These are phyloP conservation scores for Hondaea fermentalgiana DNA, from an alignment of 108 stramenopile species.

Conservation along the genomic window DNA sequence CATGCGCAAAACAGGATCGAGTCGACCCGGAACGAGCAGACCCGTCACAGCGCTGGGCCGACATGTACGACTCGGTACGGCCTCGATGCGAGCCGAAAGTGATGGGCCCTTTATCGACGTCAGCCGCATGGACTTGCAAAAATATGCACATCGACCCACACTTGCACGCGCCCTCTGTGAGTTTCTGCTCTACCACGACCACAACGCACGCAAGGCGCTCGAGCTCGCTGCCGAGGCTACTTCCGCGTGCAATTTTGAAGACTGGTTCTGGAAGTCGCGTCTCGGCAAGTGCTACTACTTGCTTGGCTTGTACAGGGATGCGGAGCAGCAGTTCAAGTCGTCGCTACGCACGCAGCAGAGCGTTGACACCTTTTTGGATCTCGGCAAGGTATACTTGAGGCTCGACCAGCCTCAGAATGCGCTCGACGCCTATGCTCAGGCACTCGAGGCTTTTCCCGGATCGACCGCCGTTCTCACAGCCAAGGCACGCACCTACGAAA, in stretches of 20 bases:
- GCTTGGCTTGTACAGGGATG: constrained; percentile 51
- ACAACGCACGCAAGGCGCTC: constrained; percentile 51
- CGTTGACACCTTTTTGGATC: constrained; percentile 43
- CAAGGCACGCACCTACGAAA: constrained; percentile 46
- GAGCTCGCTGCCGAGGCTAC: constrained; percentile 46
- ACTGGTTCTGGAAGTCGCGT: constrained; percentile 59
- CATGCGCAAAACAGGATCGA: constrained; percentile 21
- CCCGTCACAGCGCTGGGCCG: constrained; percentile 47
- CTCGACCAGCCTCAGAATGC: constrained; percentile 57
- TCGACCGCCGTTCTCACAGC: constrained; percentile 41
- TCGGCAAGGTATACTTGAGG: constrained; percentile 49
- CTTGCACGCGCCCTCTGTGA: constrained; percentile 45
- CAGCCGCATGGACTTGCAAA: constrained; percentile 36
- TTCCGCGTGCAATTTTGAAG: constrained; percentile 23
- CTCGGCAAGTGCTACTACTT: constrained; percentile 57
- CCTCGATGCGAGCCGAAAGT: constrained; percentile 26
- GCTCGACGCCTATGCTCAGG: constrained; percentile 39
- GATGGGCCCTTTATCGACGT: constrained; percentile 45
- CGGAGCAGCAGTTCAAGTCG: constrained; percentile 49
- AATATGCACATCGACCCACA: constrained; percentile 37
- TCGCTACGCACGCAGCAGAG: constrained; percentile 37
- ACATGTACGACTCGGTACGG: constrained; percentile 49
- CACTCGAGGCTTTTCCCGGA: constrained; percentile 27
- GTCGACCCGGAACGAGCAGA: constrained; percentile 35
- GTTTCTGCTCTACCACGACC: constrained; percentile 47